Percentiles rank a stretch among this genome's conserved stretches.
phyloP scores from a whole-genome alignment of 306 rosid species.

The Acmispon strigosus region DNA sequence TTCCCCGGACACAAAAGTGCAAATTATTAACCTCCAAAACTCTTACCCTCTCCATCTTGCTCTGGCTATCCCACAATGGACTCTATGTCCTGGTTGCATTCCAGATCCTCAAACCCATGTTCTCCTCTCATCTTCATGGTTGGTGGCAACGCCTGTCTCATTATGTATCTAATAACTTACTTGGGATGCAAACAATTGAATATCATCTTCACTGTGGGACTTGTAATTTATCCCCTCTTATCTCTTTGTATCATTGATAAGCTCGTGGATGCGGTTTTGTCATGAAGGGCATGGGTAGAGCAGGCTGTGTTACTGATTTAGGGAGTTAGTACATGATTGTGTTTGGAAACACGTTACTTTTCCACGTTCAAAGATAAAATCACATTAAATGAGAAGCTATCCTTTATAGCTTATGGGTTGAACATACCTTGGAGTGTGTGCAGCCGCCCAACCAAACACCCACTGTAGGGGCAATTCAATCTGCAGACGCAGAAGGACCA shows the following conservation, averaged over 20 bases:
- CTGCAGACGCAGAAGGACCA: constrained; percentile 32
- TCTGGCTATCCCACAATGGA: constrained; percentile 41
- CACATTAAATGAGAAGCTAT: too few relatives aligned
- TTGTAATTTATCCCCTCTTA: constrained; percentile 44
- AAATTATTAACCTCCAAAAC: constrained; percentile 44
- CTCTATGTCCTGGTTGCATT: constrained; percentile 45
- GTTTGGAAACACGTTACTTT: too few relatives aligned
- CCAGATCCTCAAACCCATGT: constrained; percentile 47
- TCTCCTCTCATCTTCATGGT: constrained; percentile 60
- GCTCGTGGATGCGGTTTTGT: constrained; percentile 45
- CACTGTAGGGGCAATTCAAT: constrained; percentile 16
- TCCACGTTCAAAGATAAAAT: too few relatives aligned
- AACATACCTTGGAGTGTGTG: too few relatives aligned
- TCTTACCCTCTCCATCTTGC: constrained; percentile 47
- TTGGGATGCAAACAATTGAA: constrained; percentile 46
- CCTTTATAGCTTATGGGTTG: too few relatives aligned
- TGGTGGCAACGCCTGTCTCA: constrained; percentile 24
- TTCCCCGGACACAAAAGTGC: constrained; percentile 28
- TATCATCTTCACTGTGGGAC: constrained; percentile 42
- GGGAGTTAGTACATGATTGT: constrained; percentile 30
- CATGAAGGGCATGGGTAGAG: constrained; percentile 41
- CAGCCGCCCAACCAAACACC: too few relatives aligned
- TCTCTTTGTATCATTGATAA: constrained; percentile 46
- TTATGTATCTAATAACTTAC: constrained; percentile 28
- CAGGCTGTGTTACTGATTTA: constrained; percentile 39